Base-by-base conservation (phyloP, 441 rosid species). In the Gossypium gossypioides region DNA sequence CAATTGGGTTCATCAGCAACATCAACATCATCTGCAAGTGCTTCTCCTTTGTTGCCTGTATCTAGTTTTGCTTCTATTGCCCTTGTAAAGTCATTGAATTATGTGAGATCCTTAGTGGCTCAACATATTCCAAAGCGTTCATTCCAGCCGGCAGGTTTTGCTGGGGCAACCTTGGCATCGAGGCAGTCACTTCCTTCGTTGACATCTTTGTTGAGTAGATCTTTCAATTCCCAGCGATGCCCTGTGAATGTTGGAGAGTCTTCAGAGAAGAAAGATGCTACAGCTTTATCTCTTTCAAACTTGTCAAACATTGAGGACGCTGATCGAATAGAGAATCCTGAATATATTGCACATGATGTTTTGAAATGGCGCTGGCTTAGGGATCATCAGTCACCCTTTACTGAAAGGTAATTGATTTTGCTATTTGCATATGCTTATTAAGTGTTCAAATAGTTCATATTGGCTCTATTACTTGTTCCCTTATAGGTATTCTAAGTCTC, bases 281-380 rank as follows among this genome's bases (percentile, higher is more conserved):
- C 83, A 72, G 75, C 74, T 79, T 73, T 87, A 70, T 85, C 97
- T 64, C 82, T 75, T 77, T 85, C 91, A 72, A 88, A 83, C 70
- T 84, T 91, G 74, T 85, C 95, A 68, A 86, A 85, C 78, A 82
- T 89, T 42, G 89, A 84, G 79, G 85, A 90, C 74, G 76, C 80
- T 59, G 87, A 84, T 77, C 81, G 81, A 63, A 66, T 84, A 66
- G 97, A 88, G 80, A 93, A 84, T 81, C 77, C 71, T 72, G 91
- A 86, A 71, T 91, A 84, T 81, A 87, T 93, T 72, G 93, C 96
- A 48, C 68, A 68, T 54, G 99, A 96, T 79, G 85, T 86, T 80
- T 83, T 96, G 74, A 91, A 90, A 54, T 91, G 99, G 98, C 96
- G 93, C 63, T 93, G 95, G 95, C 84, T 84, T 71, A 88, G 90